Conservation (phyloP, 2,329 filamentous ascomycete species). For the Plectosphaerella plurivora region DNA sequence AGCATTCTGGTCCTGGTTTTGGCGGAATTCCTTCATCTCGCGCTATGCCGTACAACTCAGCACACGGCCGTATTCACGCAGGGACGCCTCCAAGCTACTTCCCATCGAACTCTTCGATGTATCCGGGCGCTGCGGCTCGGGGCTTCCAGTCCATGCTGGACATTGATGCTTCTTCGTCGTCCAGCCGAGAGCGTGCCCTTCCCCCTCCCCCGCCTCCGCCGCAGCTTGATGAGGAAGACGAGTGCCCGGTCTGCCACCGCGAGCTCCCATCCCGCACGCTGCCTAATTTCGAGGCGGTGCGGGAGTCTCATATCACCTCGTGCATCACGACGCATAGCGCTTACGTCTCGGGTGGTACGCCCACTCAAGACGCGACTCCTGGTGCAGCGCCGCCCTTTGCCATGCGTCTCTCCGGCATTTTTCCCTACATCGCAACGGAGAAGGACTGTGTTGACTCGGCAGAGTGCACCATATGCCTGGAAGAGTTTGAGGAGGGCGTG, state of each 20-base stretch:
- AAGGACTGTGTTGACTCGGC: conserved; percentile 66
- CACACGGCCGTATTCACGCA: conserved; percentile 34
- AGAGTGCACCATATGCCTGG: conserved; percentile 64
- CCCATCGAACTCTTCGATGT: conserved; percentile 16
- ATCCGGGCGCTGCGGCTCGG: conserved; percentile 10
- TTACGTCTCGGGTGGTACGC: conserved; percentile 28
- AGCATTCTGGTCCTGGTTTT: conserved; percentile 17
- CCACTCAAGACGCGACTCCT: conserved; percentile 4
- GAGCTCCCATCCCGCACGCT: conserved; percentile 60
- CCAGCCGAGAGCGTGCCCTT: conserved; percentile 31
- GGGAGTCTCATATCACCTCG: conserved; percentile 53
- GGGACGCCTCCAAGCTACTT: conserved; percentile 32
- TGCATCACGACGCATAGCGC: conserved; percentile 55
- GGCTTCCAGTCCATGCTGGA: conserved; percentile 25
- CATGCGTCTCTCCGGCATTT: conserved; percentile 53
- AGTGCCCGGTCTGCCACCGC: conserved; percentile 71
- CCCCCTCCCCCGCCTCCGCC: conserved; percentile 33
- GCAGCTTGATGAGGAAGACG: conserved; percentile 68
- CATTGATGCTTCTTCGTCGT: conserved; percentile 28
- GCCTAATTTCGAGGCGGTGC: conserved; percentile 47
- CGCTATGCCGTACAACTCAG: conserved; percentile 23
- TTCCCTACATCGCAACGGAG: conserved; percentile 60
- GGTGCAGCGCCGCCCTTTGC: conserved; percentile 24
- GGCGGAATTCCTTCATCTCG: conserved; percentile 18
- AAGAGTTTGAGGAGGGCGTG: conserved; percentile 59